Percentiles rank a stretch among this genome's conserved stretches.
These are phyloP conservation scores for Copromyces sp. DNA, from an alignment of 495 filamentous ascomycete genomes.

Conservation along the genomic window DNA sequence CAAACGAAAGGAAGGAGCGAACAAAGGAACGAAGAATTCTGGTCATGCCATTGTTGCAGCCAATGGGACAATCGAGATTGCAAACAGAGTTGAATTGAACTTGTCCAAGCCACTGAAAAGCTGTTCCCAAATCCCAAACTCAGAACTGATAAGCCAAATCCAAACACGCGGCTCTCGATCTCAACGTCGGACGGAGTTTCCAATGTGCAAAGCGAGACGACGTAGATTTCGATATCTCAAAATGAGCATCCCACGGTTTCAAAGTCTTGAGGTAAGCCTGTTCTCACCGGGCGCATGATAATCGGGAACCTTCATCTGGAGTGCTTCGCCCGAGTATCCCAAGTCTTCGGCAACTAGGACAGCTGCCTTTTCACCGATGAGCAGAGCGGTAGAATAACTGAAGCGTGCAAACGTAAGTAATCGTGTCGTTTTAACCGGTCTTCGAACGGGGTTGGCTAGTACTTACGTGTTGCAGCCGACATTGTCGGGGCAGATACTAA, in stretches of 20 bases:
- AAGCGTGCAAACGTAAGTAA: neutral
- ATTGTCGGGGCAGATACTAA: slow-evolving; percentile 75
- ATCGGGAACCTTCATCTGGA: slow-evolving; percentile 65
- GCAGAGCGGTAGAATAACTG: slow-evolving; percentile 57
- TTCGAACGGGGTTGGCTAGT: neutral
- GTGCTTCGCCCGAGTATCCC: slow-evolving; percentile 60
- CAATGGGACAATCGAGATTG: neutral
- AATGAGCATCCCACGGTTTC: neutral
- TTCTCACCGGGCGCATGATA: slow-evolving; percentile 51
- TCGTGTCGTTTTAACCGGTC: neutral
- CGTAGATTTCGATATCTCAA: neutral
- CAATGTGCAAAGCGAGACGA: neutral
- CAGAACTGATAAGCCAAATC: neutral
- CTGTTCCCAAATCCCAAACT: neutral
- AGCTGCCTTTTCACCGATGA: slow-evolving; percentile 78
- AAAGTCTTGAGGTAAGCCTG: slow-evolving; percentile 20
- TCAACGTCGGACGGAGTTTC: neutral
- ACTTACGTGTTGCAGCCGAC: slow-evolving; percentile 68
- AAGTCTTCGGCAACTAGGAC: slow-evolving; percentile 64
- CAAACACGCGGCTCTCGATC: neutral
- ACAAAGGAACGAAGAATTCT: neutral
- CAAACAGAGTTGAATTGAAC: neutral
- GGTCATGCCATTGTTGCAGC: neutral
- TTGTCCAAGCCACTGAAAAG: neutral
- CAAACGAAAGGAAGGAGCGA: neutral